Base-by-base conservation (phyloP, 148 eudicot genomes). In the Nepenthes mirabilis region DNA sequence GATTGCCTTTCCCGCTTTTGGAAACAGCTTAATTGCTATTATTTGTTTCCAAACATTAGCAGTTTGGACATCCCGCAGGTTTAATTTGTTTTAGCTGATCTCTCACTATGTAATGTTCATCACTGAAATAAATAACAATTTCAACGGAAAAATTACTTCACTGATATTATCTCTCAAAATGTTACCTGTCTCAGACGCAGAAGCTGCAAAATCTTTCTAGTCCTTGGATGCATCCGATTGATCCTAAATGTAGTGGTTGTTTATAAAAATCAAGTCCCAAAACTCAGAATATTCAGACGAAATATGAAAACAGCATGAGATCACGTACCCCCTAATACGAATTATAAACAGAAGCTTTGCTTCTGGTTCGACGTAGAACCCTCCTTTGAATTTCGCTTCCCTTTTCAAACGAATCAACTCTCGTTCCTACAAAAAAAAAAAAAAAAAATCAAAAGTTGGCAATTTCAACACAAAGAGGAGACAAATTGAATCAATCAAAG, bases 301-400 rank as follows among this genome's bases (percentile, higher is more conserved):
- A 13, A 43, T 5, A 7, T 40, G 10, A 50, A 23, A 56, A n/a
- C 9, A 55, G 14, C 45, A 49, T 49, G n/a, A 40, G 32, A 9
- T 8, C 34, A 72, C 82, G 1, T 64, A 87, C 95, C 95, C 95
- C 32, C 86, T 85, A 43, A 88, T 88, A 48, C 91, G 68, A 52
- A 79, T 69, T 57, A 88, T 84, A 72, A 85, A 85, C 48, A 88
- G 59, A 43, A 85, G 83, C 84, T 88, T 88, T 36, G 96, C 84
- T 58, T 88, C 91, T 0, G 96, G 96, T 65, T 78, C 83, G n/a
- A 88, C 95, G 71, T 84, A 88, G 35, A 88, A 88, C 0, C 91
- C 95, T 43, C 91, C 96, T 64, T 75, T 85, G 75, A 88, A 70
- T 60, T 84, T 77, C 6, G 96, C 88, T 48, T 88, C 84, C 47